Evolutionary conservation across 1,284 basidiomycete genomes (phyloP).

Genomic region (Pascua guehoae): DNA sequence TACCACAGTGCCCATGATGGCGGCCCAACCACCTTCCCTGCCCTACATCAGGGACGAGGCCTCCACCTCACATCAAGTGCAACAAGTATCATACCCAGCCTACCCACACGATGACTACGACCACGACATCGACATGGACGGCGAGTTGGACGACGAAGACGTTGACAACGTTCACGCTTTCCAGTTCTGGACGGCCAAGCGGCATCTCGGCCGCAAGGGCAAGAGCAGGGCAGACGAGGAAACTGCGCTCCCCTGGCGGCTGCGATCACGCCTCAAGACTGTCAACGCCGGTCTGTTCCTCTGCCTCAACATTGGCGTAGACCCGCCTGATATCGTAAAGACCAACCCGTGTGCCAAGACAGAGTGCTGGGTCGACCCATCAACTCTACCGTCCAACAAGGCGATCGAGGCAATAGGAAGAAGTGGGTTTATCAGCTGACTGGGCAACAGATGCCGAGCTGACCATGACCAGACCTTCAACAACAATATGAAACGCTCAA

Average conservation of each 20-base stretch:
- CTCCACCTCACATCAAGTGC: conserved; percentile 44
- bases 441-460: conserved; percentile 1
- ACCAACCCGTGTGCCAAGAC: conserved; percentile 92
- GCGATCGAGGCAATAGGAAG: conserved; percentile 57
- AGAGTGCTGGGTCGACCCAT: conserved; percentile 97
- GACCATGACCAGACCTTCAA: conserved; percentile 60
- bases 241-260: conserved; percentile 60
- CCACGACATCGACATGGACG: conserved; percentile 25
- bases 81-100: conserved; percentile 36
- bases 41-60: conserved; percentile 45
- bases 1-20: conserved; percentile 5
- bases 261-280: conserved; percentile 80
- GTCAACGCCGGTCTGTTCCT: conserved; percentile 89
- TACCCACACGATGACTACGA: conserved; percentile 28
- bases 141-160: conserved; percentile 25
- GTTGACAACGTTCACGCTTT: conserved; percentile 27
- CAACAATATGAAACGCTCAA: conserved; percentile 91
- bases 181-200: conserved; percentile 48
- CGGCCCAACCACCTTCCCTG: conserved; percentile 29
- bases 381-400: conserved; percentile 78
- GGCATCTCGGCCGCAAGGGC: conserved; percentile 40
- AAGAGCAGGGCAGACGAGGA: conserved; percentile 37
- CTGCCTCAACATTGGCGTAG: conserved; percentile 95
- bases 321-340: conserved; percentile 96
- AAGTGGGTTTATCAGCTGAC: conserved; percentile 28